Percentiles rank a stretch among this genome's conserved stretches.
These are phyloP conservation scores for Chenopodium berlandieri DNA, from an alignment of 148 eudicot genomes.

Conservation along the genomic window DNA sequence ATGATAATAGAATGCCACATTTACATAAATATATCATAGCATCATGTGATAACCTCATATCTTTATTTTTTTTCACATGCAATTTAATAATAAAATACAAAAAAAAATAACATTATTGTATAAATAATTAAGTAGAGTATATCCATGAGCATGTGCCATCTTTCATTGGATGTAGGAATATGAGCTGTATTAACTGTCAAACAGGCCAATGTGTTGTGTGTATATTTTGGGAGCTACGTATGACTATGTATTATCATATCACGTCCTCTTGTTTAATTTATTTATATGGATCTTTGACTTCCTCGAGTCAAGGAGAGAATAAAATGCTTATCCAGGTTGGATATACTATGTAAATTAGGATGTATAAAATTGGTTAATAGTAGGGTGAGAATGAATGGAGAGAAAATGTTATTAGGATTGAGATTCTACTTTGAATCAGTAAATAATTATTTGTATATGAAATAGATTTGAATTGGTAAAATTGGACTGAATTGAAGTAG, in stretches of 20 bases:
- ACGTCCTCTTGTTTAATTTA: slow-evolving; percentile 2
- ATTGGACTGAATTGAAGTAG: too few species aligned
- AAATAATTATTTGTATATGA: too few species aligned
- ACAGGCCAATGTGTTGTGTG: neutral
- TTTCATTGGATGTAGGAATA: slow-evolving; percentile 25
- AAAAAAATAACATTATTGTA: neutral
- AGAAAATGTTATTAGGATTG: too few species aligned
- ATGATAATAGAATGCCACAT: neutral
- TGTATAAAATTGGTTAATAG: neutral
- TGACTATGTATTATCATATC: neutral
- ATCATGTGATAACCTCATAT: neutral
- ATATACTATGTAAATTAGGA: too few species aligned
- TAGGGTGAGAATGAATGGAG: neutral
- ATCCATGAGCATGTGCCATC: neutral
- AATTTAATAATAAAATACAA: neutral
- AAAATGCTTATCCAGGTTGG: neutral
- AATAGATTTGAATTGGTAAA: too few species aligned
- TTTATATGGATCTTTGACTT: slow-evolving; percentile 18
- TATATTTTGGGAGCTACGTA: neutral
- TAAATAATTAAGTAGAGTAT: neutral
- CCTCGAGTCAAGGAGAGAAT: slow-evolving; percentile 27
- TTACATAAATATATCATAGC: neutral
- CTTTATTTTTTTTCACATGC: slow-evolving; percentile 20
- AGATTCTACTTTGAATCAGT: too few species aligned
- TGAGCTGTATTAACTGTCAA: slow-evolving; percentile 27